Evolutionary conservation across 2,329 filamentous ascomycete genomes (phyloP).

Genomic region (Fusarium tricinctum): DNA sequence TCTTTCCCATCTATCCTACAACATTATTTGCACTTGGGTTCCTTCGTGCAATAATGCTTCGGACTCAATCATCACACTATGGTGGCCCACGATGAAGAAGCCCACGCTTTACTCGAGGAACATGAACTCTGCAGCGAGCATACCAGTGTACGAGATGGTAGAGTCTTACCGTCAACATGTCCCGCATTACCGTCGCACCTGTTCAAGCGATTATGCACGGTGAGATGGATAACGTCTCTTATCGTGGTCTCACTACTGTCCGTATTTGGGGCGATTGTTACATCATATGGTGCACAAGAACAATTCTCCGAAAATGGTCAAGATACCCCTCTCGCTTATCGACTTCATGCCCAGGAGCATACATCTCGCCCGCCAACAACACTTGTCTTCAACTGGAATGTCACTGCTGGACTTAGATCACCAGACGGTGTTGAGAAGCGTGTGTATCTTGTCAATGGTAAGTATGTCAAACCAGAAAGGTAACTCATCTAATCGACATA

Average conservation of each 20-base stretch:
- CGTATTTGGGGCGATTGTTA: neutral
- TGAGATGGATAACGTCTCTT: neutral
- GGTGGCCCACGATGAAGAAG: constrained; percentile 26
- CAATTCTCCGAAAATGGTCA: rapidly evolving
- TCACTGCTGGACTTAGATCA: neutral
- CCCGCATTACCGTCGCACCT: neutral
- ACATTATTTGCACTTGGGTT: neutral
- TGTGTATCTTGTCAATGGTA: constrained; percentile 14
- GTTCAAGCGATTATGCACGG: neutral
- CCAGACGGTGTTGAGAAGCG: constrained; percentile 12
- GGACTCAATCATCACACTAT: constrained; percentile 1
- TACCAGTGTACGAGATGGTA: neutral
- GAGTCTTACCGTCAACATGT: neutral
- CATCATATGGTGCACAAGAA: rapidly evolving
- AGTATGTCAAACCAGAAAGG: rapidly evolving
- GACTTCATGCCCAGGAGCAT: neutral
- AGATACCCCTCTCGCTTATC: neutral
- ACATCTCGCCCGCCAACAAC: neutral
- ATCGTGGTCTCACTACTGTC: neutral
- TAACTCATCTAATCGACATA: rapidly evolving
- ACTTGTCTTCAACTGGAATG: neutral
- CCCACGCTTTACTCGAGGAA: constrained; percentile 14
- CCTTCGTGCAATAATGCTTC: neutral
- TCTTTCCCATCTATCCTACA: neutral
- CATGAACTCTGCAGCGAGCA: neutral